Evolutionary conservation across 164 flowering plant species (phyloP), one percentile per base, ranked within the genome.

Genomic region (Echeveria elegans): DNA sequence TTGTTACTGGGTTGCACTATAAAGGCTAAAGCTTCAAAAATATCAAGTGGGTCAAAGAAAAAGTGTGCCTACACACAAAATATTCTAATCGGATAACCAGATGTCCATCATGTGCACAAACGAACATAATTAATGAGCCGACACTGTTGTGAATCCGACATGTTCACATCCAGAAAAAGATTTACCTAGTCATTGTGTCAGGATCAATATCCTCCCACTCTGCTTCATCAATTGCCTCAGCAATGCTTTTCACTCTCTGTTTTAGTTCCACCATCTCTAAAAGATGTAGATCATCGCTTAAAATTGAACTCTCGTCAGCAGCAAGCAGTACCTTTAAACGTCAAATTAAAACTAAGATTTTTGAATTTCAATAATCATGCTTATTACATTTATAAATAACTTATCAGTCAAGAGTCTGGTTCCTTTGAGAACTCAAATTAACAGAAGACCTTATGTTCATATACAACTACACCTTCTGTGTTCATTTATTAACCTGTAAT

Each of bases 251-350:
- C 72, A 85, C 74, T 71, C 96, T 85, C 72, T 85, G 90, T 75
- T 83, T 88, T 71, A 80, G 86, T 78, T 94, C 99, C 65, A 91
- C 68, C 36, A 87, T 77, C 76, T 91, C 99, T 66, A 94, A 82
- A 68, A 91, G 96, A 66, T 73, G 76, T 36, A 94, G 76, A 80
- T 94, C 99, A 70, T 87, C 82, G 73, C 96, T 83, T 76, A 88
- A 50, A 73, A 94, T 77, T 61, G 84, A 53, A 66, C 73, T 74
- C 65, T 75, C 82, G 60, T 80, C 85, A 67, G 18, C 19, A 66
- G 79, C 77, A 68, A 67, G 72, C 30, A 75, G 74, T 32, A 93
- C 91, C 97, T 93, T 72, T 47, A 53, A 80, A 66, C 68, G 16
- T n/a, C n/a, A n/a, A n/a, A n/a, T n/a, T n/a, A n/a, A n/a, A n/a